Percentiles rank a stretch among this genome's conserved stretches.
phyloP scores from a whole-genome alignment of 441 rosid species.

The Syzygium syzygioides region DNA sequence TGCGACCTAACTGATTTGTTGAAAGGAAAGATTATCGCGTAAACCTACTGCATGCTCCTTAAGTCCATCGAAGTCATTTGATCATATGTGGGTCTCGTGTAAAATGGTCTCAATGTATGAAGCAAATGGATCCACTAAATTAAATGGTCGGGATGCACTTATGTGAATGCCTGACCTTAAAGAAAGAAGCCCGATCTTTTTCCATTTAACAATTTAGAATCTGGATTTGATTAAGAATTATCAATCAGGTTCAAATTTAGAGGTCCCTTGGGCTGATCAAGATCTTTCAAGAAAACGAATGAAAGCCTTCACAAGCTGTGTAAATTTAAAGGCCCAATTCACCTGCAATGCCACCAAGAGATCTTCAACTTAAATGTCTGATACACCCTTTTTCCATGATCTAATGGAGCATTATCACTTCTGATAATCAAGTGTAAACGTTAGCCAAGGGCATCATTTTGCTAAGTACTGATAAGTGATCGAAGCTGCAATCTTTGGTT shows the following conservation, averaged over 20 bases:
- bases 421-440: background rate
- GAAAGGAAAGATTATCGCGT: background rate
- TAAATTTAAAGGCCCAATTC: background rate
- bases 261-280: background rate
- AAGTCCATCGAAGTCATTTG: background rate
- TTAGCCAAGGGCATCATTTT: background rate
- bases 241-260: background rate
- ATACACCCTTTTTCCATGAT: background rate
- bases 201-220: background rate
- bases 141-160: background rate
- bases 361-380: background rate
- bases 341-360: background rate
- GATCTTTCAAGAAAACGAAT: background rate
- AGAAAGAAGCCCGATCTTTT: background rate
- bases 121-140: background rate
- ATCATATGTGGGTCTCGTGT: background rate
- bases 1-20: background rate
- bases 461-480: background rate
- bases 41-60: background rate
- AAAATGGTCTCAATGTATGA: background rate
- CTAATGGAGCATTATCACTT: background rate
- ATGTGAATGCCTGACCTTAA: background rate
- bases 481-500: background rate
- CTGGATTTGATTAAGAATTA: background rate
- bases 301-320: background rate